Evolutionary conservation across 495 filamentous ascomycete species (phyloP), one percentile per base, ranked within the genome.

Genomic region (Penicillium cosmopolitanum): DNA sequence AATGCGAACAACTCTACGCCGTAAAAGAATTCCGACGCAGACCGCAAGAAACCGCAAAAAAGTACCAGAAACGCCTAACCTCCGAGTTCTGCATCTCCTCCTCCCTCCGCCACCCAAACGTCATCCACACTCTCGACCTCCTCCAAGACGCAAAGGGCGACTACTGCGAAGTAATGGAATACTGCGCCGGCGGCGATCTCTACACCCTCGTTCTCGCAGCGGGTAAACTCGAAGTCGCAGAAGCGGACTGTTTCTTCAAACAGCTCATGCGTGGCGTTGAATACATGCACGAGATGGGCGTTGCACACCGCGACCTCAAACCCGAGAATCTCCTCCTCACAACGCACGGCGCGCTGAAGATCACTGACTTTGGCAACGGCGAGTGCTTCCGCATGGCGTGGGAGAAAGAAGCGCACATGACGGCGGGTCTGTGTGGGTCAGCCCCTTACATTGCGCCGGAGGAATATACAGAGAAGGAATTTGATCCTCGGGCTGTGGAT

Each of bases 331-430:
- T 99, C 16, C 86, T 99, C 0, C 80, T 99, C 28, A 99, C 96
- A 18, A 93, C 89, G 3, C 90, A 91, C 64, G 95, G 95, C 53
- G 88, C 88, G n/a, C 82, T 99, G 62, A 99, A 99, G 71, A 98
- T 99, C 63, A 98, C 96, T 33, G 95, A 99, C 71, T 99, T 99
- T 66, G 95, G 95, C 57, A 99, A 99, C 66, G 95, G 96, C 64
- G 95, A 99, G 69, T 99, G 95, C 74, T 99, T 99, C 83, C 89
- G 96, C 43, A 98, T 98, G 95, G 96, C 95, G 4, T 99, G 95
- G 95, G 95, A 99, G 74, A 91, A 91, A 52, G 92, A 97, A 74
- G 87, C 96, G 16, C 95, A 98, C 73, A 97, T 98, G 96, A 96
- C 96, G 3, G 92, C 90, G 19, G 96, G 96, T 23, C 86, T 98